Base-by-base conservation (phyloP, 148 eudicot genomes). In the Fagopyrum homotropicum region DNA sequence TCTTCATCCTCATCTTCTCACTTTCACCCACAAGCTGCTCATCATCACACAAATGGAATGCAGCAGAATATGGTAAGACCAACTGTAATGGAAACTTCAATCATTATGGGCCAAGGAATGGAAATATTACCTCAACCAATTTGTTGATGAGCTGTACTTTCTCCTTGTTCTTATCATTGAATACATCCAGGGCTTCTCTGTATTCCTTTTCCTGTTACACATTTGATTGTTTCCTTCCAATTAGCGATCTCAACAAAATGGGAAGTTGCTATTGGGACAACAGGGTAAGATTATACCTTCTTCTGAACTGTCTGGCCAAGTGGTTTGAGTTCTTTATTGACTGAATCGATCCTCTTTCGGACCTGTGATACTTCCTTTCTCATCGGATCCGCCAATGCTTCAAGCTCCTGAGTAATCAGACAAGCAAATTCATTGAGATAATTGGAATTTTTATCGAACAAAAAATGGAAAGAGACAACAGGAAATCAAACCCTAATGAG, bases 111-210 rank as follows among this genome's bases (percentile, higher is more conserved):
- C 40, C 9, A 60, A 22, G 66, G 7, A 22, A 50, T 50, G 40
- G 17, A 71, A 57, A 14, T 63, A 15, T 48, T 83, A 89, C 93
- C 93, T 89, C 93, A 81, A 83, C 80, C 72, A 89, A 51, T 81
- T 85, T 89, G 72, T 85, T 81, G 76, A 89, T 80, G 35, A 89
- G 81, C 57, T 80, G 86, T 45, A 83, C 74, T 49, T 87, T 89
- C 78, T 89, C 90, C 85, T 80, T 85, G 87, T 75, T 86, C 82
- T 85, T 89, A 43, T 86, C 92, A 77, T 85, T 83, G 75, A 80
- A 82, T 68, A 84, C 93, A 47, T 89, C 92, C 7, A 86, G 76
- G 4, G 82, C 75, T 74, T 89, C 93, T 83, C 75, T 89, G 81
- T 89, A 89, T 57, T 89, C 93, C 72, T 75, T 82, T 71, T 89